Percentiles rank a stretch among this genome's conserved stretches.
phyloP scores from a whole-genome alignment of 228 moss, liverwort and hornwort species.

The Sphagnum fallax region DNA sequence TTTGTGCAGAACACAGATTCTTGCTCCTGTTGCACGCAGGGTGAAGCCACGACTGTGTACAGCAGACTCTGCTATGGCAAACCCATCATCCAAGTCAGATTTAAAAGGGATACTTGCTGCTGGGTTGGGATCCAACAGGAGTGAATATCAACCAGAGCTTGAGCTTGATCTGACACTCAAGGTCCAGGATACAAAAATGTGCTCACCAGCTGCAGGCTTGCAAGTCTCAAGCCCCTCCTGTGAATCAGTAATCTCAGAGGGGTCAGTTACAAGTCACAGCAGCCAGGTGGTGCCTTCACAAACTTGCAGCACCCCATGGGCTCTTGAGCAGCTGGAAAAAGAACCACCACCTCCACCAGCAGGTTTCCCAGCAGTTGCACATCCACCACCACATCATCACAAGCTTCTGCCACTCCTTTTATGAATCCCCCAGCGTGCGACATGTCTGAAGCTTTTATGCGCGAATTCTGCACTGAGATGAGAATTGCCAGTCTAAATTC shows the following conservation, averaged over 20 bases:
- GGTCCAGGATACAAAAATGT: slow-evolving; percentile 42
- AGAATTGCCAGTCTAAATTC: too few species aligned
- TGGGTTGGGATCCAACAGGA: slow-evolving; percentile 34
- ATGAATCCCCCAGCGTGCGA: too few species aligned
- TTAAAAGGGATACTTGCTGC: slow-evolving; percentile 36
- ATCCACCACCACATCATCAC: too few species aligned
- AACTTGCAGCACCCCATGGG: too few species aligned
- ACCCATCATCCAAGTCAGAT: slow-evolving; percentile 10
- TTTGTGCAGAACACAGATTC: background rate
- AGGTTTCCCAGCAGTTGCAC: too few species aligned
- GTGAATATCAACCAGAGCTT: slow-evolving; percentile 22
- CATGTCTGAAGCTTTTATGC: too few species aligned
- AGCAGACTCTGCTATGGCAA: slow-evolving; percentile 4
- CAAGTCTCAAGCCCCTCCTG: slow-evolving; percentile 44
- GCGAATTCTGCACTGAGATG: too few species aligned
- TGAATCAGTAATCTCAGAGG: slow-evolving; percentile 77
- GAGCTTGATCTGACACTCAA: slow-evolving; percentile 63
- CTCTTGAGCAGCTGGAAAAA: too few species aligned
- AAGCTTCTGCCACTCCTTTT: too few species aligned
- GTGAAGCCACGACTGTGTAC: slow-evolving; percentile 18
- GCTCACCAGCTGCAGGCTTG: slow-evolving; percentile 25
- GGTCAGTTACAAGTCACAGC: slow-evolving; percentile 75
- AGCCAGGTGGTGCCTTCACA: slow-evolving; percentile 36
- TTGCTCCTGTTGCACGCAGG: slow-evolving; percentile 41
- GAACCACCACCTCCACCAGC: too few species aligned